Percentiles rank a stretch among this genome's conserved stretches.
Conservation (phyloP, 495 filamentous ascomycete genomes). For the Tuber magnatum region DNA sequence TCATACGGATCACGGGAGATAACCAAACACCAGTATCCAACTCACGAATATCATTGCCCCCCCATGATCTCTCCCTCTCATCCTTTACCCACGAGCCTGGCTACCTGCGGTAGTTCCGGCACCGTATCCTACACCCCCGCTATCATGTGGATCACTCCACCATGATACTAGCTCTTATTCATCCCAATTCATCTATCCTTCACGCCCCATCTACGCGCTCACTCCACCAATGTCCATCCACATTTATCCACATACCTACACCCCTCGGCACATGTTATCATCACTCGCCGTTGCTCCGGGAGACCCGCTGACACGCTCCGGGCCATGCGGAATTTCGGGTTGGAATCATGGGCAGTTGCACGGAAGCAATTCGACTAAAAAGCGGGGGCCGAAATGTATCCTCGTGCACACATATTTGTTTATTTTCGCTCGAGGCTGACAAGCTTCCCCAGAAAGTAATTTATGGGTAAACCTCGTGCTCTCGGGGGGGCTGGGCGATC, state of each 20-base stretch:
- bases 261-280: not conserved
- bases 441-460: not conserved
- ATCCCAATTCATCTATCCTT: not conserved
- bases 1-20: not conserved
- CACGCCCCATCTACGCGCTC: constrained; percentile 4
- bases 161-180: not conserved
- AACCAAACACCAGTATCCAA: not conserved
- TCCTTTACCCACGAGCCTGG: not conserved
- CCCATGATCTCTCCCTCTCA: not conserved
- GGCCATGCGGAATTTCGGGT: constrained; percentile 11
- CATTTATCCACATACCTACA: constrained; percentile 14
- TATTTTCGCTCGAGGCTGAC: not conserved
- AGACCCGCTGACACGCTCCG: constrained; percentile 18
- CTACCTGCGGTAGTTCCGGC: too few species aligned
- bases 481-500: not conserved
- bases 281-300: constrained; percentile 4
- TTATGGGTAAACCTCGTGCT: not conserved
- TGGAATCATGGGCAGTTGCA: constrained; percentile 9
- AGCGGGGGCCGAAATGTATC: constrained; percentile 13
- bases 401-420: constrained; percentile 21
- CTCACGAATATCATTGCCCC: not conserved
- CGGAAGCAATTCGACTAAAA: constrained; percentile 11
- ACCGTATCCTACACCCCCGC: not conserved
- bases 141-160: not conserved
- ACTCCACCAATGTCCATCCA: constrained; percentile 5